Evolutionary conservation across 208 protist species (phyloP).

Genomic region (Acanthamoeba triangularis): DNA sequence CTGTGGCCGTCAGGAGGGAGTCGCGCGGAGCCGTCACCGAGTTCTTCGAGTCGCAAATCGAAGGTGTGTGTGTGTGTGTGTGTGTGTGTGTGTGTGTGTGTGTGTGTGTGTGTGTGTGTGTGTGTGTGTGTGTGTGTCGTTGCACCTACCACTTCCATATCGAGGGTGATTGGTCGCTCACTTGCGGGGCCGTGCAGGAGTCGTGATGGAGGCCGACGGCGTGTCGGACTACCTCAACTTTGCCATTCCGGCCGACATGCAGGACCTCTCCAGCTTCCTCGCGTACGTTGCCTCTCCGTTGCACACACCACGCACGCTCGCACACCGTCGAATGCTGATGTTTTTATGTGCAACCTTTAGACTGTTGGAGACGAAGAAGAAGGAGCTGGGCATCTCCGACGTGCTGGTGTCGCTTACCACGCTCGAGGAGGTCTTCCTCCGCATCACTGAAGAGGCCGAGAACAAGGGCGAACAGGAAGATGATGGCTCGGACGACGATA

Average conservation of each 20-base stretch:
- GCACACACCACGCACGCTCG: not conserved
- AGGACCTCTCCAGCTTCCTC: constrained; percentile 28
- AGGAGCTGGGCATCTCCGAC: constrained; percentile 80
- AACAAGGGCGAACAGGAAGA: not conserved
- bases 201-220: constrained; percentile 49
- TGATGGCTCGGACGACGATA: not conserved
- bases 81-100: too few relatives aligned
- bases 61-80: too few relatives aligned
- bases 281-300: not conserved
- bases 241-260: constrained; percentile 26
- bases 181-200: not conserved
- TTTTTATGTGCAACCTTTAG: not conserved
- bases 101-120: too few relatives aligned
- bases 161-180: not conserved
- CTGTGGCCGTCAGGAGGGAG: not conserved
- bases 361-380: constrained; percentile 62
- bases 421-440: constrained; percentile 85
- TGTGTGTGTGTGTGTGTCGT: too few relatives aligned
- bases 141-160: not conserved
- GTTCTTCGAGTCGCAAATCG: constrained; percentile 60
- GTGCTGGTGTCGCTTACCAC: constrained; percentile 80
- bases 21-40: not conserved
- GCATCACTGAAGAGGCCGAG: constrained; percentile 51
- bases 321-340: not conserved
- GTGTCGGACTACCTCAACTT: constrained; percentile 74